Percentiles rank a stretch among this genome's conserved stretches.
Evolutionary conservation across 2,329 filamentous ascomycete genomes (phyloP).

Genomic region (Microdochium paspali): DNA sequence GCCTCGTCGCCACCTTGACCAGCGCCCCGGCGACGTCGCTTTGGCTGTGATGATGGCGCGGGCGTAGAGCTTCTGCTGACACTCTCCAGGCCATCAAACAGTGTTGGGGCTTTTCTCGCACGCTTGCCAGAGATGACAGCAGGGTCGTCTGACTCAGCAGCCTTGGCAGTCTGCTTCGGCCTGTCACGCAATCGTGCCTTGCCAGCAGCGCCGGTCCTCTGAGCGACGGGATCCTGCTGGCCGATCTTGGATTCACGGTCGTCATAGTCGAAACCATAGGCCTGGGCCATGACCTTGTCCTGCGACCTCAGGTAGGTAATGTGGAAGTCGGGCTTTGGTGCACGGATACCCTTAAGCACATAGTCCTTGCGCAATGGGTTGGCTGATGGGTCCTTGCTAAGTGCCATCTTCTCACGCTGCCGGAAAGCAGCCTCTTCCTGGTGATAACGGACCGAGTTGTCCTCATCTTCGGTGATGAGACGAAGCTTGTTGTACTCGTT

Average conservation of each 20-base stretch:
- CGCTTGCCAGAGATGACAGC: conserved; percentile 41
- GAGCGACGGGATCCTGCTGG: conserved; percentile 46
- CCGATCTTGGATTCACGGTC: conserved; percentile 47
- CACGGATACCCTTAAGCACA: conserved; percentile 42
- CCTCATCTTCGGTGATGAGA: conserved; percentile 45
- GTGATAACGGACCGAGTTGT: conserved; percentile 43
- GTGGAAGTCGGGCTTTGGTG: conserved; percentile 28
- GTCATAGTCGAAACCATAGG: conserved; percentile 54
- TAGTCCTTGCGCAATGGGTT: conserved; percentile 41
- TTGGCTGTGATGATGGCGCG: conserved; percentile 16
- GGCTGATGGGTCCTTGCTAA: conserved; percentile 29
- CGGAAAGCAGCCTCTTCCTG: conserved; percentile 28
- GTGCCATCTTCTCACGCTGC: conserved; percentile 32
- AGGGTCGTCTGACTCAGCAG: conserved; percentile 41
- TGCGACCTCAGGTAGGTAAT: conserved; percentile 37
- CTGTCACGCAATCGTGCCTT: conserved; percentile 47
- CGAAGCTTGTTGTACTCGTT: conserved; percentile 41
- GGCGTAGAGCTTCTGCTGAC: conserved; percentile 44
- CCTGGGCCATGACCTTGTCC: conserved; percentile 48
- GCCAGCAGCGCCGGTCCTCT: conserved; percentile 40
- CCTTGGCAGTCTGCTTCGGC: conserved; percentile 47
- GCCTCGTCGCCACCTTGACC: conserved; percentile 13
- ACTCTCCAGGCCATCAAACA: conserved; percentile 41
- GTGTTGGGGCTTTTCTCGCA: conserved; percentile 38
- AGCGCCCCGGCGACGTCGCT: conserved; percentile 14